phyloP scores from a whole-genome alignment of 805 yeast genomes.

The Candida tibetensis region DNA sequence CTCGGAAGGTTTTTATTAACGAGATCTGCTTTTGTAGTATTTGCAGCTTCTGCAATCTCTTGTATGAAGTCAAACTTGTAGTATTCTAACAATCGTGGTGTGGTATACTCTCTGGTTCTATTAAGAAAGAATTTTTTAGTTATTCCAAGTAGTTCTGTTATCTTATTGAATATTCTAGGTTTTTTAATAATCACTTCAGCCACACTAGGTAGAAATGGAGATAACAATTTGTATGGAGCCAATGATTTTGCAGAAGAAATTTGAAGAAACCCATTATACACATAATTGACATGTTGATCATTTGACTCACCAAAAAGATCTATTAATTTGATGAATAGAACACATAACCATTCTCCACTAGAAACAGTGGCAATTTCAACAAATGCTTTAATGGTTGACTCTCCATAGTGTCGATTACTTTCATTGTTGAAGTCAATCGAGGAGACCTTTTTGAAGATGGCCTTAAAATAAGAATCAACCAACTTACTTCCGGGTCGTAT shows the following conservation, averaged over 20 bases:
- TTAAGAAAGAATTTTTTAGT: slow-evolving; percentile 58
- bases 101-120: slow-evolving; percentile 68
- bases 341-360: slow-evolving; percentile 66
- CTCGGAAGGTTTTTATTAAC: slow-evolving; percentile 48
- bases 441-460: slow-evolving; percentile 43
- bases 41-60: slow-evolving; percentile 55
- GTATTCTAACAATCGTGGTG: slow-evolving; percentile 71
- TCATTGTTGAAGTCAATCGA: slow-evolving; percentile 34
- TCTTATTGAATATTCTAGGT: slow-evolving; percentile 52
- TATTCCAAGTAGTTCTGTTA: slow-evolving; percentile 66
- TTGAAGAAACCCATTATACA: slow-evolving; percentile 58
- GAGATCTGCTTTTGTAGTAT: slow-evolving; percentile 45
- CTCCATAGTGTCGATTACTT: slow-evolving; percentile 45
- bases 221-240: slow-evolving; percentile 76
- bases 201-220: slow-evolving; percentile 75
- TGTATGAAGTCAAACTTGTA: slow-evolving; percentile 62
- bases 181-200: slow-evolving; percentile 62
- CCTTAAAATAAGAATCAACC: slow-evolving; percentile 43
- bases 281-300: slow-evolving; percentile 65
- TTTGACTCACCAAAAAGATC: slow-evolving; percentile 63
- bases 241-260: slow-evolving; percentile 55
- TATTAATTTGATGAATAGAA: slow-evolving; percentile 60
- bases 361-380: slow-evolving; percentile 61
- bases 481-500: slow-evolving; percentile 31
- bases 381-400: slow-evolving; percentile 59